These are phyloP conservation scores for Pseudomicrostroma phylloplanum DNA, from an alignment of 1,284 basidiomycete species.

Conservation along the genomic window DNA sequence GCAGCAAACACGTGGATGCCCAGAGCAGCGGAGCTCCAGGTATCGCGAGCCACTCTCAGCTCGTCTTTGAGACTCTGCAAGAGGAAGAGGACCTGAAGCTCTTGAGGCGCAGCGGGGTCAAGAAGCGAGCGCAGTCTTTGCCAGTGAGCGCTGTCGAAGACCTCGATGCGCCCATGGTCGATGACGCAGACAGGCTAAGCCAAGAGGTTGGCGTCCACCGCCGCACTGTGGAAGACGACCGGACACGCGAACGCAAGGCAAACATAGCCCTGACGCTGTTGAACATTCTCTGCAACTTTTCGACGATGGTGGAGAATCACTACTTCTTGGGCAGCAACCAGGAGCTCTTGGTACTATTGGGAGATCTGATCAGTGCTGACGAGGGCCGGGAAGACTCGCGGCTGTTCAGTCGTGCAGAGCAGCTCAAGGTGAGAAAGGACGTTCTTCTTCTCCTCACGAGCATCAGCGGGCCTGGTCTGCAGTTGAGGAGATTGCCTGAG, in stretches of 20 bases:
- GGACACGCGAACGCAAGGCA: slow-evolving; percentile 47
- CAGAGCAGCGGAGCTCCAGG: too few species aligned
- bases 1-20: slow-evolving; percentile 26
- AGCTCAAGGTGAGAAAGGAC: slow-evolving; percentile 72
- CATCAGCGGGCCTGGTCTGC: slow-evolving; percentile 58
- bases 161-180: not conserved
- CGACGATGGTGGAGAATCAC: slow-evolving; percentile 67
- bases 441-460: slow-evolving; percentile 67
- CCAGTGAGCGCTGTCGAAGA: slow-evolving; percentile 7
- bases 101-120: slow-evolving; percentile 23
- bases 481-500: slow-evolving; percentile 49
- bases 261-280: slow-evolving; percentile 66
- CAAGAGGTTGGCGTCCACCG: not conserved
- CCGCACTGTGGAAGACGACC: slow-evolving; percentile 15
- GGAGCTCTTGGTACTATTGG: slow-evolving; percentile 62
- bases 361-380: slow-evolving; percentile 51
- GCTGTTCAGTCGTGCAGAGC: slow-evolving; percentile 44
- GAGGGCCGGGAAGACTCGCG: not conserved
- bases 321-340: slow-evolving; percentile 64
- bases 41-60: slow-evolving; percentile 5
- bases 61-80: slow-evolving; percentile 34
- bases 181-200: not conserved
- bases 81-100: slow-evolving; percentile 39
- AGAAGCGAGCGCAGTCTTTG: slow-evolving; percentile 16
- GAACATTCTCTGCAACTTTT: slow-evolving; percentile 81